phyloP scores from a whole-genome alignment of 495 filamentous ascomycete genomes.

The Xylaria castorea region DNA sequence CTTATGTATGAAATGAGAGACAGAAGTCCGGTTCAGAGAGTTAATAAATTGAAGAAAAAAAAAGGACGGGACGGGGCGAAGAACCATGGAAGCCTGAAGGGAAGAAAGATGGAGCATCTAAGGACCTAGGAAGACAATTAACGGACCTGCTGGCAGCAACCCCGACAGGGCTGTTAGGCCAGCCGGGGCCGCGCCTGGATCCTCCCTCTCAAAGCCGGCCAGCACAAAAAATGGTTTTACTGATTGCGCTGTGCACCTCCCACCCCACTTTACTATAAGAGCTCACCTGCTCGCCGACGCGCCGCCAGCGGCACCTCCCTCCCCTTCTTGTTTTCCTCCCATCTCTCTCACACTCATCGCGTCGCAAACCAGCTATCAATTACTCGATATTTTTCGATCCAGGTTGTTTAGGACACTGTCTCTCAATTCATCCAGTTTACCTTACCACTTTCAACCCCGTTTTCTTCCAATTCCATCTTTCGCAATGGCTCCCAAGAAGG shows the following conservation, averaged over 20 bases:
- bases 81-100: neutral
- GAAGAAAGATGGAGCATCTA: neutral
- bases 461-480: conserved; percentile 32
- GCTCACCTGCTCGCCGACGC: conserved; percentile 50
- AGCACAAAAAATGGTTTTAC: conserved; percentile 33
- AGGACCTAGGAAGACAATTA: neutral
- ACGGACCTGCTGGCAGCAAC: conserved; percentile 1
- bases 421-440: conserved; percentile 13
- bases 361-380: conserved; percentile 14
- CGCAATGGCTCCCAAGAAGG: conserved; percentile 72
- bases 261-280: conserved; percentile 56
- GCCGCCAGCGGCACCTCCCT: conserved; percentile 53
- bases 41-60: neutral
- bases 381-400: conserved; percentile 16
- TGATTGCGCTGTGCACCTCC: conserved; percentile 45
- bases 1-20: neutral
- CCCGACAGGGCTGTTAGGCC: conserved; percentile 25
- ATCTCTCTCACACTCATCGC: conserved; percentile 37
- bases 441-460: conserved; percentile 21
- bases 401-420: conserved; percentile 25
- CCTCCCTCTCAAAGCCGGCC: conserved; percentile 12
- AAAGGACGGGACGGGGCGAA: neutral
- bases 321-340: conserved; percentile 47
- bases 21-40: neutral
- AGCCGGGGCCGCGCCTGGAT: conserved; percentile 23